Percentiles rank a stretch among this genome's conserved stretches.
Conservation (phyloP, 1,139 yeast genomes). For the Hyphopichia buzzinii region DNA sequence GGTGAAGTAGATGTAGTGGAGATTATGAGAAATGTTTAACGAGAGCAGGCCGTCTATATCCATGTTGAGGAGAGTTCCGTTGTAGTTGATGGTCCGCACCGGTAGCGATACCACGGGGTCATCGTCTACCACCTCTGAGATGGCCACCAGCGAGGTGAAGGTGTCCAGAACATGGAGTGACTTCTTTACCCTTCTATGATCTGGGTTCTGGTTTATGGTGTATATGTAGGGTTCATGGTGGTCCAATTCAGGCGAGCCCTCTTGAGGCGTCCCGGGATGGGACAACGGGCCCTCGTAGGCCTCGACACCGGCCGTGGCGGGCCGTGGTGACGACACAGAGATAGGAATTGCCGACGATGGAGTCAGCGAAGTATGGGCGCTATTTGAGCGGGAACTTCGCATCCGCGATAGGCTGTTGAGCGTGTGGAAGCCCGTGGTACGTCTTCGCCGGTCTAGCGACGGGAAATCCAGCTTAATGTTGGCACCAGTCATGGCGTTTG, state of each 20-base stretch:
- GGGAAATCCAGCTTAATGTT: slow-evolving; percentile 1
- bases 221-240: too few relatives aligned
- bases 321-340: too few relatives aligned
- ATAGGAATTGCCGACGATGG: too few relatives aligned
- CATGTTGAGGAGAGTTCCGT: not conserved
- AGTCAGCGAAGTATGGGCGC: too few relatives aligned
- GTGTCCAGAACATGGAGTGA: not conserved
- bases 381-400: too few relatives aligned
- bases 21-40: slow-evolving; percentile 4
- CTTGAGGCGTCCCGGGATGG: too few relatives aligned
- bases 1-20: slow-evolving; percentile 7
- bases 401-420: not conserved
- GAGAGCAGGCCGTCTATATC: slow-evolving; percentile 1
- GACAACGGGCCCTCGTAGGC: not conserved
- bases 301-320: too few relatives aligned
- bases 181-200: not conserved
- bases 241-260: not conserved
- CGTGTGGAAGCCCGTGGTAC: slow-evolving; percentile 2
- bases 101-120: not conserved
- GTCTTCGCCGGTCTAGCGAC: slow-evolving; percentile 2
- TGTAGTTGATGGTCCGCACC: slow-evolving; percentile 1
- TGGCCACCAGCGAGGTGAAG: not conserved
- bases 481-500: slow-evolving; percentile 1
- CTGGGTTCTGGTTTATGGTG: not conserved
- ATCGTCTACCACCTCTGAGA: not conserved